Evolutionary conservation across 257 asterid genomes (phyloP).

Genomic region (Solanum neorickii): DNA sequence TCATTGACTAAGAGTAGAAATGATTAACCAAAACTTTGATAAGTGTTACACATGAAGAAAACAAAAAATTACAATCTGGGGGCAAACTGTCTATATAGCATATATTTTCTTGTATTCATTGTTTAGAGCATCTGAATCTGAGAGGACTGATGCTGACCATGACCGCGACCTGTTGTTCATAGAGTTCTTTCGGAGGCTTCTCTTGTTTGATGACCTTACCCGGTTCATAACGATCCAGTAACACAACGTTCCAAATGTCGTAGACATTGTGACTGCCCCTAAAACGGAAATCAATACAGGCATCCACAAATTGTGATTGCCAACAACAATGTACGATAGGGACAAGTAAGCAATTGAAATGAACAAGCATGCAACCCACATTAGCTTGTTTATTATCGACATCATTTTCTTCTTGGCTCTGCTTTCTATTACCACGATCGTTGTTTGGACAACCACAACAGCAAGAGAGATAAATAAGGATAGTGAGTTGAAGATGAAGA

Average conservation of each 20-base stretch:
- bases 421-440: slow-evolving; percentile 39
- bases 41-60: not conserved
- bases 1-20: not conserved
- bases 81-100: slow-evolving; percentile 36
- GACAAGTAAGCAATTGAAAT: slow-evolving; percentile 35
- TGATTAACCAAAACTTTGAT: not conserved
- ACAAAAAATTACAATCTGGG: not conserved
- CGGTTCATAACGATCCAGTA: slow-evolving; percentile 37
- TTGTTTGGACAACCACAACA: slow-evolving; percentile 45
- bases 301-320: slow-evolving; percentile 20
- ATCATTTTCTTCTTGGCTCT: slow-evolving; percentile 43
- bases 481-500: slow-evolving; percentile 32
- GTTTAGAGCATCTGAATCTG: slow-evolving; percentile 52
- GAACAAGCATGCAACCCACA: slow-evolving; percentile 45
- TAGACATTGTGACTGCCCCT: slow-evolving; percentile 28
- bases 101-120: slow-evolving; percentile 64
- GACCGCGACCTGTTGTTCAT: slow-evolving; percentile 21
- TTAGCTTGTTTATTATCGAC: slow-evolving; percentile 40
- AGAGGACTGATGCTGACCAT: slow-evolving; percentile 29
- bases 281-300: slow-evolving; percentile 30
- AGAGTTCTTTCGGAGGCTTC: slow-evolving; percentile 22
- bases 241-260: slow-evolving; percentile 36
- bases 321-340: slow-evolving; percentile 26
- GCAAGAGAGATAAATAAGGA: slow-evolving; percentile 39
- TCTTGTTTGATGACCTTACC: slow-evolving; percentile 18